Evolutionary conservation across 768 basidiomycete species (phyloP).

Genomic region (Rhodotorula kratochvilovae): DNA sequence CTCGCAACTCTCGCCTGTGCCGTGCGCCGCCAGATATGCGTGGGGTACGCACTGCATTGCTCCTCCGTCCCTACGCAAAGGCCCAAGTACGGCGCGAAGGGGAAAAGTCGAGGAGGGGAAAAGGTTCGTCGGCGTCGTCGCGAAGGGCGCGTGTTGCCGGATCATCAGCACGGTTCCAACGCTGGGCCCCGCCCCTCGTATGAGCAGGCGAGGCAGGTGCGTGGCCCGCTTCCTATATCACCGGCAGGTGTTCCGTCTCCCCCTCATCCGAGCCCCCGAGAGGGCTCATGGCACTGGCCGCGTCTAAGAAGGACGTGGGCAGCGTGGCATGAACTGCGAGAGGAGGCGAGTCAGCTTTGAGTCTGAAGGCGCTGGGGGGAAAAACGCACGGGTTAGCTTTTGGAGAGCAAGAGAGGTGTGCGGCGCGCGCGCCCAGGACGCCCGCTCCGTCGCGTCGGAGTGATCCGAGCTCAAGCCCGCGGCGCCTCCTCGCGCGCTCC

Average conservation of each 20-base stretch:
- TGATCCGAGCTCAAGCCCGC: no score
- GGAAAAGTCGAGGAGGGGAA: neutral
- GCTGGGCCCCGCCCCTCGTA: constrained; percentile 8
- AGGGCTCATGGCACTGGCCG: constrained; percentile 30
- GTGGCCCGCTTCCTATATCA: constrained; percentile 31
- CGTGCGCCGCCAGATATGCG: no score
- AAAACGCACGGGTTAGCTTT: constrained; percentile 16
- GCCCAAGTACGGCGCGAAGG: no score
- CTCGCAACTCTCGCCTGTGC: no score
- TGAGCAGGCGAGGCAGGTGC: constrained; percentile 2
- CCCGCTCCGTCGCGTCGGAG: no score
- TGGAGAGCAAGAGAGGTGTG: constrained; percentile 11
- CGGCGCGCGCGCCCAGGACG: no score
- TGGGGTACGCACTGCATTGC: no score
- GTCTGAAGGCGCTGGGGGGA: neutral
- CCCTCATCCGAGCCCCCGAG: constrained; percentile 15
- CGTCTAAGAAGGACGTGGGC: constrained; percentile 25
- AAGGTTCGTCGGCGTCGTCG: neutral
- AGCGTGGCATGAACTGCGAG: constrained; percentile 29
- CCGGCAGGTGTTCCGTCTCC: constrained; percentile 11
- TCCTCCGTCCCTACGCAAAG: no score
- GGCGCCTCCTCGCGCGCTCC: no score
- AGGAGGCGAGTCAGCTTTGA: neutral
- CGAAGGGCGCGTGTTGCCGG: neutral
- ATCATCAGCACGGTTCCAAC: constrained; percentile 29